Percentiles rank a stretch among this genome's conserved stretches.
These are phyloP conservation scores for Arctium lappa DNA, from an alignment of 129 eudicot genomes.

Conservation along the genomic window DNA sequence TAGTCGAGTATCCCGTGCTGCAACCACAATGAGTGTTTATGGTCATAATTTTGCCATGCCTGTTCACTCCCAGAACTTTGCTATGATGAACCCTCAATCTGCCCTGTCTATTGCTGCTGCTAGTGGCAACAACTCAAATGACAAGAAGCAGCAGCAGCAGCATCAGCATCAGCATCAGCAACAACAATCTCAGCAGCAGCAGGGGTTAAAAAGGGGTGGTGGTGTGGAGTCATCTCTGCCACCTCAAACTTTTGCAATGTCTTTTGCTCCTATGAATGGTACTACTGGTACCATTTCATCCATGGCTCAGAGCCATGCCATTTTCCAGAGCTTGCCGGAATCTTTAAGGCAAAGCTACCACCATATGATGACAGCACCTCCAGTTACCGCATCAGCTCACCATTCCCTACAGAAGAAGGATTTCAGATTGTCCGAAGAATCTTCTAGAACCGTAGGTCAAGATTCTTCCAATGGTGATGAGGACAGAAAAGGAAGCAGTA, in stretches of 20 bases:
- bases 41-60: slow-evolving; percentile 82
- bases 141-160: slow-evolving; percentile 56
- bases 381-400: slow-evolving; percentile 42
- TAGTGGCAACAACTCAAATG: slow-evolving; percentile 40
- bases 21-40: slow-evolving; percentile 51
- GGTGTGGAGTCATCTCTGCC: slow-evolving; percentile 48
- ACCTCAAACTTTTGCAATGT: slow-evolving; percentile 79
- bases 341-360: slow-evolving; percentile 55
- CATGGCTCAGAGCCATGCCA: slow-evolving; percentile 66
- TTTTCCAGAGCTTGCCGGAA: slow-evolving; percentile 61
- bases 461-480: slow-evolving; percentile 59
- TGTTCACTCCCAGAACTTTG: slow-evolving; percentile 58
- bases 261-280: slow-evolving; percentile 77
- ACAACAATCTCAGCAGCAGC: slow-evolving; percentile 53
- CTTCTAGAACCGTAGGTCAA: slow-evolving; percentile 40
- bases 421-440: slow-evolving; percentile 55
- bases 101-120: slow-evolving; percentile 30
- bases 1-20: slow-evolving; percentile 51
- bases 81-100: slow-evolving; percentile 53
- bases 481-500: slow-evolving; percentile 49
- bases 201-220: slow-evolving; percentile 41
- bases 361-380: slow-evolving; percentile 56
- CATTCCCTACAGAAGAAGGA: slow-evolving; percentile 66
- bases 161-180: slow-evolving; percentile 51
- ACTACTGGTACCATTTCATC: slow-evolving; percentile 56